Percentiles rank a stretch among this genome's conserved stretches.
These are phyloP conservation scores for Xylariaceae sp. DNA, from an alignment of 2,329 filamentous ascomycete species.

Conservation along the genomic window DNA sequence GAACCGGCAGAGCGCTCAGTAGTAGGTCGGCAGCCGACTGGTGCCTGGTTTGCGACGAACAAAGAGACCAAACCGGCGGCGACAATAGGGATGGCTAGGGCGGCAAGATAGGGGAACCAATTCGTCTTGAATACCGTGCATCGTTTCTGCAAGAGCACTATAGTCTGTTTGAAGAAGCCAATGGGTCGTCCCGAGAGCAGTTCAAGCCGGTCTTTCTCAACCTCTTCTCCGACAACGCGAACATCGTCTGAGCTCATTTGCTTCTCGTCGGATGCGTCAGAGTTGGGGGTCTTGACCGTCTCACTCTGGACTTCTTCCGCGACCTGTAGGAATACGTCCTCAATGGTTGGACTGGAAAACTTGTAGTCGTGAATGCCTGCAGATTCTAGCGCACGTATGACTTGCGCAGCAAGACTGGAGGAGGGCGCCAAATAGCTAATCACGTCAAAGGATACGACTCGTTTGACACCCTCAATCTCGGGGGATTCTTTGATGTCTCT, in stretches of 20 bases:
- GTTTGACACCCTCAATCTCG: slow-evolving; percentile 60
- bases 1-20: slow-evolving; percentile 41
- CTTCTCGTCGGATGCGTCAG: slow-evolving; percentile 31
- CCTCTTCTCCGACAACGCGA: slow-evolving; percentile 19
- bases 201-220: slow-evolving; percentile 51
- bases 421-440: slow-evolving; percentile 74
- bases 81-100: slow-evolving; percentile 78
- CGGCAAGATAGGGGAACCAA: slow-evolving; percentile 75
- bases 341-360: slow-evolving; percentile 86
- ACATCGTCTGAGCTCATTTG: slow-evolving; percentile 33
- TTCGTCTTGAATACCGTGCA: slow-evolving; percentile 78
- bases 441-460: slow-evolving; percentile 70
- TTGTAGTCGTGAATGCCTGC: slow-evolving; percentile 77
- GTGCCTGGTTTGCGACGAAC: slow-evolving; percentile 62
- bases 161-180: slow-evolving; percentile 71
- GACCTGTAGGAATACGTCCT: slow-evolving; percentile 88
- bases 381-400: slow-evolving; percentile 72
- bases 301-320: slow-evolving; percentile 77
- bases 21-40: slow-evolving; percentile 41
- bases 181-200: slow-evolving; percentile 74
- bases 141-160: slow-evolving; percentile 79
- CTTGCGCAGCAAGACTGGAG: slow-evolving; percentile 71
- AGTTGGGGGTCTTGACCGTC: slow-evolving; percentile 25
- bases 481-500: slow-evolving; percentile 54
- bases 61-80: slow-evolving; percentile 80